Percentiles rank a stretch among this genome's conserved stretches.
Conservation (phyloP, 129 eudicot species). For the Cynara cardunculus region DNA sequence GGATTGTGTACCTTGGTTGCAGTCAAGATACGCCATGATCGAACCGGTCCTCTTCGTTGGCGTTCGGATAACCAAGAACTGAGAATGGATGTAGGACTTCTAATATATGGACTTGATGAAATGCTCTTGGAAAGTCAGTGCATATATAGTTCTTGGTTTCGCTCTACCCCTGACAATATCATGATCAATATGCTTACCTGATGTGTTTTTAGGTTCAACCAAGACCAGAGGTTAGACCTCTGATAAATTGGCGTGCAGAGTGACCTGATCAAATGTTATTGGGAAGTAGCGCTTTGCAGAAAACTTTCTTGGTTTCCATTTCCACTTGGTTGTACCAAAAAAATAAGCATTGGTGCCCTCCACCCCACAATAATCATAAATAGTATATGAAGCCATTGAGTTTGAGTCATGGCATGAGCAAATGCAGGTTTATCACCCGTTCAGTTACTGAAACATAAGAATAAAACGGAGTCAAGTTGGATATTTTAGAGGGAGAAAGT, state of each 20-base stretch:
- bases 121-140: background rate
- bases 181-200: background rate
- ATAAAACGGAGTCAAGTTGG: background rate
- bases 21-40: no score
- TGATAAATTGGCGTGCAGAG: background rate
- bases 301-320: constrained; percentile 21
- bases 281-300: constrained; percentile 30
- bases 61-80: no score
- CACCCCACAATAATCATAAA: background rate
- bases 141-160: background rate
- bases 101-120: background rate
- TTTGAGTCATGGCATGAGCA: constrained; percentile 10
- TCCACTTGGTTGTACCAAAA: constrained; percentile 1
- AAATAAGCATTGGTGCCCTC: background rate
- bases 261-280: constrained; percentile 9
- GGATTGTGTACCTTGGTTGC: no score
- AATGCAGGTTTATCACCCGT: background rate
- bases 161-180: background rate
- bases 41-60: no score
- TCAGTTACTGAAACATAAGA: background rate
- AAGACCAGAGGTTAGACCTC: background rate
- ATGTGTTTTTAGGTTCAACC: constrained; percentile 7
- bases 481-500: background rate
- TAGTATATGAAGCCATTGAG: constrained; percentile 2
- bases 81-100: background rate